Evolutionary conservation across 2,329 filamentous ascomycete species (phyloP), one percentile per base, ranked within the genome.

Genomic region (Nectriaceae sp.): DNA sequence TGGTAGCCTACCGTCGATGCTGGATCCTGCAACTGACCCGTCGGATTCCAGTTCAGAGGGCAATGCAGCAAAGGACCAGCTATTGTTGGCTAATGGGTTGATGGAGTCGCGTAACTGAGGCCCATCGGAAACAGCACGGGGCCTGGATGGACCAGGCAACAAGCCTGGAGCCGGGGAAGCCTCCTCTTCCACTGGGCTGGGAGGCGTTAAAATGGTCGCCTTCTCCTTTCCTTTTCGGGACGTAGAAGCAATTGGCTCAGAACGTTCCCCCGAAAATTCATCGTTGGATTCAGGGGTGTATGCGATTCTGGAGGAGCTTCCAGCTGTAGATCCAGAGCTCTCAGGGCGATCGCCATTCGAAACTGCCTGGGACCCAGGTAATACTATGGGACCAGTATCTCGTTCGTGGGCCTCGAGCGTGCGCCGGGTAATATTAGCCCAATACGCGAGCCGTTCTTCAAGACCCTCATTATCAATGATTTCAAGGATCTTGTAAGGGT

Each of bases 381-480:
- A 36, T 6, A 13, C 13, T 29, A 13, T 6, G 6, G 13, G 6
- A 29, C 13, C 6, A 36, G 8, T 6, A 16, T 18, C 16, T 36
- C 33, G 33, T 16, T 18, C 33, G 11, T 18, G 16, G n/a, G 6
- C 16, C 5, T n/a, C 8, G 8, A 6, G 33, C 5, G 8, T 39
- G 20, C 57, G 57, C 4, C 59, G 73, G 52, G 83, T 81, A 20
- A 80, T 70, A 24, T 76, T 73, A 11, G 86, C 75, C 73, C 84
- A 82, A 63, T 83, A 82, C 11, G 73, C 71, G 26, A 89, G 73
- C 42, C 79, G 77, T 11, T 82, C 79, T 46, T 80, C 74, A 2
- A 82, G 74, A 4, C 78, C 75, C 56, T 87, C 83, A 31, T 82
- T 76, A 33, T 79, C 76, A 24, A 87, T 83, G 19, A 88, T 82